Conservation (phyloP, 2,329 filamentous ascomycete species). For the Alternaria metachromatica region DNA sequence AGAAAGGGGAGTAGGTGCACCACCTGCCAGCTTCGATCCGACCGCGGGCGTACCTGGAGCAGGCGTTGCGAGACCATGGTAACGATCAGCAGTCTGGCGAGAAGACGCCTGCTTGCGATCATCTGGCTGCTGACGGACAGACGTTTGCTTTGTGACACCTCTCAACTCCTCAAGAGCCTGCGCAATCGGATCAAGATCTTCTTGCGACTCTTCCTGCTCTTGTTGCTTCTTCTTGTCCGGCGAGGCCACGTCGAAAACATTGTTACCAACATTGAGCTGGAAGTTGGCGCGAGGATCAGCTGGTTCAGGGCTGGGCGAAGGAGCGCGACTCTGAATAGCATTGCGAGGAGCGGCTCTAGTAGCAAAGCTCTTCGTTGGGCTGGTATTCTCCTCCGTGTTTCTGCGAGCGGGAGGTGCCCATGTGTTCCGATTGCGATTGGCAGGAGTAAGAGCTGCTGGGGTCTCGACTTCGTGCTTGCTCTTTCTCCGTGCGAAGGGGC, state of each 20-base stretch:
- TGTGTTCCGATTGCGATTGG: conserved; percentile 57
- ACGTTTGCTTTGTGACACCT: conserved; percentile 81
- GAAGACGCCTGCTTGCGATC: conserved; percentile 72
- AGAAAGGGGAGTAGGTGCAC: conserved; percentile 54
- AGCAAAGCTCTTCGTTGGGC: conserved; percentile 50
- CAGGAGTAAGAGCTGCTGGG: conserved; percentile 36
- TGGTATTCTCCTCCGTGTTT: conserved; percentile 52
- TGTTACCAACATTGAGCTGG: conserved; percentile 92
- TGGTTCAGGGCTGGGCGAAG: conserved; percentile 67
- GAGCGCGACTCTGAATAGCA: conserved; percentile 38
- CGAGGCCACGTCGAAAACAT: conserved; percentile 90
- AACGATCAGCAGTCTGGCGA: conserved; percentile 93
- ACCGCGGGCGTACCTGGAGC: conserved; percentile 54
- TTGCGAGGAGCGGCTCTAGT: conserved; percentile 30
- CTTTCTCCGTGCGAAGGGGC: conserved; percentile 86
- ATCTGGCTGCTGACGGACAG: conserved; percentile 84
- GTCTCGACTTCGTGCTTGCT: conserved; percentile 79
- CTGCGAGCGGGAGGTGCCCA: conserved; percentile 57
- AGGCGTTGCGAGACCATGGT: conserved; percentile 90
- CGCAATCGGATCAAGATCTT: conserved; percentile 86
- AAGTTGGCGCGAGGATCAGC: conserved; percentile 92
- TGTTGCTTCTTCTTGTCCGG: conserved; percentile 65
- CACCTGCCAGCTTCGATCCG: conserved; percentile 49
- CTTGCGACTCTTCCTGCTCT: conserved; percentile 54
- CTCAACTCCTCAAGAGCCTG: conserved; percentile 92